A percentile compares a stretch with the other conserved stretches of the same genome.
These are phyloP conservation scores for Choiromyces venosus DNA, from an alignment of 495 filamentous ascomycete genomes.

Conservation along the genomic window DNA sequence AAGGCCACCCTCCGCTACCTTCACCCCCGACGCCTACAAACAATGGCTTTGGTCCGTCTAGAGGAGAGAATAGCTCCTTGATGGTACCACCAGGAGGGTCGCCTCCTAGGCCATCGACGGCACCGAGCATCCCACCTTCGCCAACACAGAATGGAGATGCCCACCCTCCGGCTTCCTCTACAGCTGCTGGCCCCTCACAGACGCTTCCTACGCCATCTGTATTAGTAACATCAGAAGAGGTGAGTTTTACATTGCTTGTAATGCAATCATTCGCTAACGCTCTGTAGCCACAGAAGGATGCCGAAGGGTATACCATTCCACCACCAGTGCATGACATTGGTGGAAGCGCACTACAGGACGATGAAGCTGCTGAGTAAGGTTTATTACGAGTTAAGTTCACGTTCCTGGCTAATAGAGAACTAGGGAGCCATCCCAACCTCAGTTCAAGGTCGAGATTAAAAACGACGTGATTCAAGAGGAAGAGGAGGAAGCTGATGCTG, in stretches of 20 bases:
- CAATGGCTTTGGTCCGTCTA: slow-evolving; percentile 20
- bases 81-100: slow-evolving; percentile 14
- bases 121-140: slow-evolving; percentile 17
- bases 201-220: slow-evolving; percentile 29
- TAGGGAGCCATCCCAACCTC: slow-evolving; percentile 57
- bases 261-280: slow-evolving; percentile 3
- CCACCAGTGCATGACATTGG: slow-evolving; percentile 40
- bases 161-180: slow-evolving; percentile 26
- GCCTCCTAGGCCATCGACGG: slow-evolving; percentile 26
- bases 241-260: slow-evolving; percentile 7
- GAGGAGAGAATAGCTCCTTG: slow-evolving; percentile 13
- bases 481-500: slow-evolving; percentile 77
- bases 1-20: slow-evolving; percentile 23
- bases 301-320: slow-evolving; percentile 49
- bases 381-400: slow-evolving; percentile 45
- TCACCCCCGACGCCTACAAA: slow-evolving; percentile 15
- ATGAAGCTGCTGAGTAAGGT: slow-evolving; percentile 71
- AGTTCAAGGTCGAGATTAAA: slow-evolving; percentile 86
- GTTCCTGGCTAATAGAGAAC: slow-evolving; percentile 19
- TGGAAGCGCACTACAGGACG: slow-evolving; percentile 48
- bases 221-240: slow-evolving; percentile 35
- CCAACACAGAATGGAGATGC: slow-evolving; percentile 32
- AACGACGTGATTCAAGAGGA: slow-evolving; percentile 92
- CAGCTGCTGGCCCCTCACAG: slow-evolving; percentile 15
- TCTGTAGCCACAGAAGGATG: slow-evolving; percentile 50